A percentile compares a stretch with the other conserved stretches of the same genome.
Evolutionary conservation across 805 yeast genomes (phyloP).

Genomic region (Sugiyamaella smithiae): DNA sequence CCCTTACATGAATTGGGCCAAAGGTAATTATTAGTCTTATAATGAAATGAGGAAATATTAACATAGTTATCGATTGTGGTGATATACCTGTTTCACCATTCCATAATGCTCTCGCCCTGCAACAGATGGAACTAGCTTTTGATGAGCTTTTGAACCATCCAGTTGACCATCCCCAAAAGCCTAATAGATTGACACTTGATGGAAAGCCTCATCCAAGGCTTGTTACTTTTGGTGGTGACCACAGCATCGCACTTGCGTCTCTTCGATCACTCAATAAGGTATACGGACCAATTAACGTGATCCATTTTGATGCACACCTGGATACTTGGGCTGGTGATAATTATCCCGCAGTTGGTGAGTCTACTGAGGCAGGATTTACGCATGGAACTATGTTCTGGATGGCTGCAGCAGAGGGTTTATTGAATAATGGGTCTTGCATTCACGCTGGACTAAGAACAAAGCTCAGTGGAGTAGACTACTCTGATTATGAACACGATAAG

Average conservation of each 20-base stretch:
- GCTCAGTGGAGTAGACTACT: slow-evolving; percentile 56
- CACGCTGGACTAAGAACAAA: slow-evolving; percentile 80
- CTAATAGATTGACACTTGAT: slow-evolving; percentile 37
- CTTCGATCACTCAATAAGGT: slow-evolving; percentile 57
- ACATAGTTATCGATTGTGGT: slow-evolving; percentile 55
- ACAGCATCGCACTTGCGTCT: slow-evolving; percentile 70
- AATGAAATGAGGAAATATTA: too few species aligned
- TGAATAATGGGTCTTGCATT: slow-evolving; percentile 52
- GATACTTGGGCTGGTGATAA: slow-evolving; percentile 82
- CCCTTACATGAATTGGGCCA: slow-evolving; percentile 55
- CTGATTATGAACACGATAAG: slow-evolving; percentile 64
- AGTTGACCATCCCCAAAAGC: slow-evolving; percentile 27
- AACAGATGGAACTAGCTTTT: slow-evolving; percentile 57
- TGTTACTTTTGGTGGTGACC: slow-evolving; percentile 81
- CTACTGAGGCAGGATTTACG: slow-evolving; percentile 61
- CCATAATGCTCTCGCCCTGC: slow-evolving; percentile 60
- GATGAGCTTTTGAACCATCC: slow-evolving; percentile 48
- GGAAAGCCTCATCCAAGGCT: slow-evolving; percentile 50
- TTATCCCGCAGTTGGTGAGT: slow-evolving; percentile 79
- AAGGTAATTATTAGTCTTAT: slow-evolving; percentile 20
- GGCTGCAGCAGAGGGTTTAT: slow-evolving; percentile 66
- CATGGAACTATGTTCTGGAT: slow-evolving; percentile 89
- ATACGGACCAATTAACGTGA: slow-evolving; percentile 67
- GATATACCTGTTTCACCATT: slow-evolving; percentile 68
- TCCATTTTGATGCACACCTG: slow-evolving; percentile 83